Evolutionary conservation across 2,329 filamentous ascomycete species (phyloP).

Genomic region (Xenoacremonium recifei): DNA sequence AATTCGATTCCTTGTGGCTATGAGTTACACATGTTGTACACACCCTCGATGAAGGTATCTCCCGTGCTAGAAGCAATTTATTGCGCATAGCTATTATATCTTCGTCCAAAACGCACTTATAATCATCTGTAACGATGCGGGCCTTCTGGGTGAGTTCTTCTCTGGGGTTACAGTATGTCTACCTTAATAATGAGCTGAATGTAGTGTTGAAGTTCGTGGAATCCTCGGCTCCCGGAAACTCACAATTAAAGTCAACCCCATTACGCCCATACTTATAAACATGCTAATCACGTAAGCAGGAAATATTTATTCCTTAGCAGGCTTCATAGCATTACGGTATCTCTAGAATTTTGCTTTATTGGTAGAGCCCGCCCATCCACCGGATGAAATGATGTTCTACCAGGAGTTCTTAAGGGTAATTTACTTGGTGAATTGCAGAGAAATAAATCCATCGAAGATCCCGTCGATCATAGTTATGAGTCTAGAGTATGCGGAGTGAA

Average conservation of each 20-base stretch:
- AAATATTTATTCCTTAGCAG: constrained; percentile 37
- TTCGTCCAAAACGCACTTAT: too few species aligned
- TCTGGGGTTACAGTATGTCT: too few species aligned
- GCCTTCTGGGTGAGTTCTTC: too few species aligned
- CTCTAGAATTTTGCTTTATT: constrained; percentile 23
- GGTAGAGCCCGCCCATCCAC: constrained; percentile 34
- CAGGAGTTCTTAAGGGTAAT: constrained; percentile 23
- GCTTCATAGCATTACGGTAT: constrained; percentile 27
- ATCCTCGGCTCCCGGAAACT: constrained; percentile 37
- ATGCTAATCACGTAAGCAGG: constrained; percentile 37
- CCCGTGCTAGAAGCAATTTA: too few species aligned
- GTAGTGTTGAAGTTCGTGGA: constrained; percentile 32
- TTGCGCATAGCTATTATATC: too few species aligned
- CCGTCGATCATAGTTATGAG: constrained; percentile 18
- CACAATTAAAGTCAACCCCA: constrained; percentile 48
- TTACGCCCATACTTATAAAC: constrained; percentile 38
- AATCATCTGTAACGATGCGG: too few species aligned
- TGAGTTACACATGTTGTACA: too few species aligned
- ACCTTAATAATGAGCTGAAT: too few species aligned
- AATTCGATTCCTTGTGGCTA: too few species aligned
- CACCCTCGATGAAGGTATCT: too few species aligned
- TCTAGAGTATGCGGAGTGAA: constrained; percentile 33
- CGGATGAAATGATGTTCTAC: constrained; percentile 35
- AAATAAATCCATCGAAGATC: constrained; percentile 14
- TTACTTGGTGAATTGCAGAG: constrained; percentile 30